These are phyloP conservation scores for Protomyces inundatus DNA, from an alignment of 1,139 yeast genomes.

Conservation along the genomic window DNA sequence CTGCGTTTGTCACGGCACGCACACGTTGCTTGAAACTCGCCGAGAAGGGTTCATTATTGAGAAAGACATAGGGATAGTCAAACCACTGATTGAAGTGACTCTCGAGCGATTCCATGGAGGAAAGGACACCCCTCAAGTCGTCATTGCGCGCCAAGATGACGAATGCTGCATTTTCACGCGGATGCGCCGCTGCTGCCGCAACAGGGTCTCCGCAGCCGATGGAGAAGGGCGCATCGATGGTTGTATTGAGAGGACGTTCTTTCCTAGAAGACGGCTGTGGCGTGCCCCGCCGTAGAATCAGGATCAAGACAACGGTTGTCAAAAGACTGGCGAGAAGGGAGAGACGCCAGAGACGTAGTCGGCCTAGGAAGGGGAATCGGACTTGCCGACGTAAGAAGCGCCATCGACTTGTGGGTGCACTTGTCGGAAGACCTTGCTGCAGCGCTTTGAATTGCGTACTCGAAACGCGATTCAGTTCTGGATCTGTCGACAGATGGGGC, in stretches of 20 bases:
- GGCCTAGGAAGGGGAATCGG: slow-evolving; percentile 10
- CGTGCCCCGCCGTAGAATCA: neutral
- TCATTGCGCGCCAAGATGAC: slow-evolving; percentile 76
- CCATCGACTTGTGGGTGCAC: slow-evolving; percentile 10
- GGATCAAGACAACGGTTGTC: slow-evolving; percentile 1
- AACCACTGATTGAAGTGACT: slow-evolving; percentile 87
- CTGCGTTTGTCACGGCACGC: slow-evolving; percentile 48
- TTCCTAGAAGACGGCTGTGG: neutral
- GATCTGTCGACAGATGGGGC: neutral
- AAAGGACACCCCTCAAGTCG: slow-evolving; percentile 63
- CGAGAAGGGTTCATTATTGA: slow-evolving; percentile 71
- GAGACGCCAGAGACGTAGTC: slow-evolving; percentile 16
- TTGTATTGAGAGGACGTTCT: slow-evolving; percentile 10
- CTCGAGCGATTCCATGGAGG: slow-evolving; percentile 67
- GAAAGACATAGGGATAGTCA: slow-evolving; percentile 80
- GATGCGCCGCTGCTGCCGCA: slow-evolving; percentile 30
- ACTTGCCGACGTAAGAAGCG: neutral
- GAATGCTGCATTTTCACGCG: slow-evolving; percentile 67
- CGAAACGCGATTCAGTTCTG: slow-evolving; percentile 22
- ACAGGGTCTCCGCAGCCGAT: slow-evolving; percentile 25
- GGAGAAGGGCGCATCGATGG: slow-evolving; percentile 19
- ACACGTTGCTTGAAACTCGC: slow-evolving; percentile 56
- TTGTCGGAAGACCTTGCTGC: slow-evolving; percentile 17
- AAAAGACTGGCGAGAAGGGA: neutral
- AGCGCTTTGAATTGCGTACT: slow-evolving; percentile 23